Conservation (phyloP, 192 early-diverging fungal species). For the Backusella circina region DNA sequence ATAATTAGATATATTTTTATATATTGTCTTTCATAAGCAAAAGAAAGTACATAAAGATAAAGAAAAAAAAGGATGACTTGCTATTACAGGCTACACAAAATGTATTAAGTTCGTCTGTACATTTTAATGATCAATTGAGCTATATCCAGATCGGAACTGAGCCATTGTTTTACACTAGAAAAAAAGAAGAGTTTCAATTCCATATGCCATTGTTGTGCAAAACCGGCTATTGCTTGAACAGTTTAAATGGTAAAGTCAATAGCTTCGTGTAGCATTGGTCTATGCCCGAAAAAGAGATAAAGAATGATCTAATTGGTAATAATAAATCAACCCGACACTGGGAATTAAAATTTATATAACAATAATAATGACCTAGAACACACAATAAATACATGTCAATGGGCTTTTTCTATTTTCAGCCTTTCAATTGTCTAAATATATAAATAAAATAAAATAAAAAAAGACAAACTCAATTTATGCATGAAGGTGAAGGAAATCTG, state of each 20-base stretch:
- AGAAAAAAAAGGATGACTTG: not conserved
- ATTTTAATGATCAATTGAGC: not conserved
- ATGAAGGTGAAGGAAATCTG: not conserved
- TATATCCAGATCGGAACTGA: not conserved
- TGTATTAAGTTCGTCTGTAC: not conserved
- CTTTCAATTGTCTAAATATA: not conserved
- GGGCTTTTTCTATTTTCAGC: not conserved
- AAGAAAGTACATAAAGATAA: not conserved
- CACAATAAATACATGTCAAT: not conserved
- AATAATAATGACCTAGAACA: not conserved
- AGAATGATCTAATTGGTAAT: not conserved
- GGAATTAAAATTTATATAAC: not conserved
- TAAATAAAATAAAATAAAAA: not conserved
- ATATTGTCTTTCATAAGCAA: not conserved
- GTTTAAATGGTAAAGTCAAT: not conserved
- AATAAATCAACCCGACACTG: not conserved
- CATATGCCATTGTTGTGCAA: not conserved
- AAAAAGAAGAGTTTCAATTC: not conserved
- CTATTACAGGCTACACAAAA: not conserved
- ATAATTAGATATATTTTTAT: conserved; percentile 17
- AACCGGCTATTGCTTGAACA: not conserved
- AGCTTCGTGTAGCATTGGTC: not conserved
- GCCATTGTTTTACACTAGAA: not conserved
- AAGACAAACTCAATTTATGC: not conserved
- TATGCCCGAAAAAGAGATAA: not conserved